Percentiles rank a stretch among this genome's conserved stretches.
Conservation (phyloP, 257 asterid genomes). For the Nicotiana tomentosiformis region DNA sequence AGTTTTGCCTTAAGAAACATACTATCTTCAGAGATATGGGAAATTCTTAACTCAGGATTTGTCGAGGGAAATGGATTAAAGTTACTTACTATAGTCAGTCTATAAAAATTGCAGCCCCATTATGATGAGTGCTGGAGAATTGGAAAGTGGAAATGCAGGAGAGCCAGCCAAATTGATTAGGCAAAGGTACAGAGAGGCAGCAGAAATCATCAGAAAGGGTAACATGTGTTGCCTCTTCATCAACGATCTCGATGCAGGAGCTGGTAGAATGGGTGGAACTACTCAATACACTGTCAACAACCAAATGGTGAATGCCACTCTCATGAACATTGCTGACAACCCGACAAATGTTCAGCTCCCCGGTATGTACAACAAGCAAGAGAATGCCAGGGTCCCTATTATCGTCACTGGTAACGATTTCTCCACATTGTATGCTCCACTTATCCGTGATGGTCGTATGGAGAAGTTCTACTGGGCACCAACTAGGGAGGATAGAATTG, state of each 20-base stretch:
- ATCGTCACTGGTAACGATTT: constrained; percentile 42
- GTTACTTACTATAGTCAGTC: background rate
- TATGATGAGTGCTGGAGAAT: constrained; percentile 50
- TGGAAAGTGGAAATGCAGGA: constrained; percentile 47
- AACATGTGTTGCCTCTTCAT: constrained; percentile 44
- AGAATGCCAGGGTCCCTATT: constrained; percentile 37
- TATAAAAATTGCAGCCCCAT: constrained; percentile 26
- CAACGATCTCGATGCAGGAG: constrained; percentile 50
- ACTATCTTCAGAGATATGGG: background rate
- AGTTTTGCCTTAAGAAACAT: background rate
- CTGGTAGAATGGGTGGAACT: constrained; percentile 37
- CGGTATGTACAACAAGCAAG: constrained; percentile 39
- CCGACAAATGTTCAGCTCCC: constrained; percentile 48
- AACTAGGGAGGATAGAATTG: constrained; percentile 33
- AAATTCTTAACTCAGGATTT: no score
- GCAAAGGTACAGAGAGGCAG: constrained; percentile 47
- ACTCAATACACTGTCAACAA: constrained; percentile 45
- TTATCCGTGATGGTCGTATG: constrained; percentile 44
- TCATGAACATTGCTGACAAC: constrained; percentile 44
- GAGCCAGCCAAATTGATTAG: constrained; percentile 43
- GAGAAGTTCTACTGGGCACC: constrained; percentile 51
- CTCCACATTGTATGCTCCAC: constrained; percentile 42
- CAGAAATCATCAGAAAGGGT: constrained; percentile 35
- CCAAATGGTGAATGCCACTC: constrained; percentile 46
- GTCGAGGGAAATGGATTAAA: background rate